Base-by-base conservation (phyloP, 2,329 filamentous ascomycete species). In the Sarocladium brachiariae region DNA sequence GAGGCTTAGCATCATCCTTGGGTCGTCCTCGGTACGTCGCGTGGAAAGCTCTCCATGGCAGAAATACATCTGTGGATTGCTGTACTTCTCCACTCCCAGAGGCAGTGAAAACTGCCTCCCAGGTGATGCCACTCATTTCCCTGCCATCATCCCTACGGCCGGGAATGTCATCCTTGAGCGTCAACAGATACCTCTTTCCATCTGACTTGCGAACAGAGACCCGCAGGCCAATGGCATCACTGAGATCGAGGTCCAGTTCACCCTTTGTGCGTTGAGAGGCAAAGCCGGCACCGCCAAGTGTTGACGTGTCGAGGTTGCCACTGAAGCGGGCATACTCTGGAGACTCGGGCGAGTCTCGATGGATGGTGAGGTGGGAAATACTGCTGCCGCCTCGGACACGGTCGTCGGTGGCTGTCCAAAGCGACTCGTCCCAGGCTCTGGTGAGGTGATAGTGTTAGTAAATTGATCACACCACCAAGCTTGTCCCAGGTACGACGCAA, bases 201-300 rank as follows among this genome's bases (percentile, higher is more conserved):
- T 88, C 85, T 16, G 71, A 64, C 35, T 52, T 45, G 6, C 61
- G 60, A 13, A 87, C 61, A 34, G 71, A 61, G 4, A 89, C 57
- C 55, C 74, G 64, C 21, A 89, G 66, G 2, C 86, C 86, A 41
- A 80, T 74, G 57, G 83, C 86, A 10, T 58, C 61, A 1, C 76
- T 77, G 7, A 93, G 67, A 58, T 93, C 77, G 77, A 85, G 86
- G 21, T 68, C 67, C 13, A 74, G 66, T 34, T 76, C 68, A 7
- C 81, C 78, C 34, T 73, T 75, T 4, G 84, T 89, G 43, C 84
- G 78, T 63, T 92, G 89, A 4, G 84, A 88, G 9, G 88, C 88
- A 62, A 95, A 93, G 4, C 89, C 89, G 1, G 89, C 88, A 25
- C 87, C 87, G 23, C 87, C 87, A 0, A 93, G 79, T 0, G 86